These are phyloP conservation scores for Linaria vulgaris DNA, from an alignment of 257 asterid species.

Conservation along the genomic window DNA sequence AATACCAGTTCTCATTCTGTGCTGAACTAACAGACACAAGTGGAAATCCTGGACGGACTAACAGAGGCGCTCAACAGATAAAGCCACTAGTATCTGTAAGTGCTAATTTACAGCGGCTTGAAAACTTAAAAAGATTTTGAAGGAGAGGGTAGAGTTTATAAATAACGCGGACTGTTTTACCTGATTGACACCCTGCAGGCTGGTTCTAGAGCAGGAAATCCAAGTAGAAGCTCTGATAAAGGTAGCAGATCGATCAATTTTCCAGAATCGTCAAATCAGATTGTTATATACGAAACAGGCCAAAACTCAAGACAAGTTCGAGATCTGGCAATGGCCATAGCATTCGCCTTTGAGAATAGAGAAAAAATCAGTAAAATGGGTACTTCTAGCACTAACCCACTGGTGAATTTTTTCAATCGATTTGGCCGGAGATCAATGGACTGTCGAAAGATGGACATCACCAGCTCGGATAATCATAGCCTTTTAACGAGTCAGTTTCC, in stretches of 20 bases:
- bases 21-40: conserved; percentile 40
- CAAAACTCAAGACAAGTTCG: conserved; percentile 42
- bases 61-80: conserved; percentile 49
- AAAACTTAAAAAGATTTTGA: background rate
- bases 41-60: conserved; percentile 48
- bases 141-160: background rate
- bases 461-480: conserved; percentile 29
- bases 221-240: conserved; percentile 38
- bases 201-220: conserved; percentile 42
- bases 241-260: conserved; percentile 34
- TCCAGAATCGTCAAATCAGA: conserved; percentile 60
- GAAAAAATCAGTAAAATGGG: conserved; percentile 47
- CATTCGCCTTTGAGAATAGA: conserved; percentile 64
- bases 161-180: background rate
- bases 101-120: conserved; percentile 20
- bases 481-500: conserved; percentile 36
- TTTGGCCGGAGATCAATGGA: conserved; percentile 57
- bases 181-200: conserved; percentile 37
- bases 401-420: conserved; percentile 63
- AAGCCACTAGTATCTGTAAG: conserved; percentile 65
- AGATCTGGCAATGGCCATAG: conserved; percentile 64
- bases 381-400: conserved; percentile 47
- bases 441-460: conserved; percentile 38
- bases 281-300: conserved; percentile 57
- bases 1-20: background rate